Base-by-base conservation (phyloP, 768 basidiomycete genomes). In the Trametes cinnabarina region DNA sequence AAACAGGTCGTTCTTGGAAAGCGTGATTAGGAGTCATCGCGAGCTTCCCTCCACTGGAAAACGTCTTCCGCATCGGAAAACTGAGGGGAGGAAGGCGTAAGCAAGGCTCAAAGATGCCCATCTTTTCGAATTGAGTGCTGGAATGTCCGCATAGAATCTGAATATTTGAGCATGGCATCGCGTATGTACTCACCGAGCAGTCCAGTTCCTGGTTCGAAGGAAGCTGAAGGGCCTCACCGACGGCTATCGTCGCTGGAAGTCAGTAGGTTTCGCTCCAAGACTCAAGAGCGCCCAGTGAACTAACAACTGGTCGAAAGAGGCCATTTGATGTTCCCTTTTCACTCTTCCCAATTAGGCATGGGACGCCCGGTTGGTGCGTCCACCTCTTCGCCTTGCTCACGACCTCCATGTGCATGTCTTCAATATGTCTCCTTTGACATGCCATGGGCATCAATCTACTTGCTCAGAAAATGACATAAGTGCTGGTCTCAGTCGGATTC, bases 271-370 rank as follows among this genome's bases (percentile, higher is more conserved):
- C n/a, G n/a, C n/a, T n/a, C n/a, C n/a, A n/a, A n/a, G n/a, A n/a
- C n/a, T n/a, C n/a, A n/a, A n/a, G n/a, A n/a, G n/a, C n/a, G n/a
- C n/a, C n/a, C n/a, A n/a, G n/a, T 26, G 39, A 5, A 60, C 59
- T 46, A 60, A 60, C 48, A 25, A 60, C 11, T 51, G 28, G 25
- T 34, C 52, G 7, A 22, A 55, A 60, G 55, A 15, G 58, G 54
- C 25, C 44, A 47, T 19, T 20, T 25, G 10, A 2, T 28, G 25
- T 11, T 11, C 15, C 28, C 20, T 53, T 59, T 60, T 60, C 32
- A 47, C 26, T 19, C 40, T 60, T 60, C 58, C 52, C 19, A 30
- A 50, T 55, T n/a, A 17, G 47, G 52, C 25, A 11, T 9, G n/a
- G 26, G 41, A 42, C 41, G 41, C 41, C 41, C 20, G n/a, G 7